These are phyloP conservation scores for Viridothelium virens DNA, from an alignment of 495 filamentous ascomycete species.

Conservation along the genomic window DNA sequence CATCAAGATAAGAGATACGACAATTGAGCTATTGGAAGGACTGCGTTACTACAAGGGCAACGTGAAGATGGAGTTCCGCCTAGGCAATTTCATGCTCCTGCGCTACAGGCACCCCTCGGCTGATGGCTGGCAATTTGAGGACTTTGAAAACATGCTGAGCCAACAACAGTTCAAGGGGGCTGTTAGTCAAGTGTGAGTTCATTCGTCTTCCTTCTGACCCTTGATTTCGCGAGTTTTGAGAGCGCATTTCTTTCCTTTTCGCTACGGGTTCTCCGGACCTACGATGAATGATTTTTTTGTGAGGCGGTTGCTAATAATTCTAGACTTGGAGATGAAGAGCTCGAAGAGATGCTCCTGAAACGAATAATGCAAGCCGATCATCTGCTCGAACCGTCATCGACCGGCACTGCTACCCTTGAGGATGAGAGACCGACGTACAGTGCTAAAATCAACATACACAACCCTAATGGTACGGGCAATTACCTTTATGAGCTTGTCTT, in stretches of 20 bases:
- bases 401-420: conserved; percentile 10
- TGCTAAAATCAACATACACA: conserved; percentile 19
- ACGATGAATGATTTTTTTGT: background rate
- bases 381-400: conserved; percentile 18
- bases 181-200: conserved; percentile 26
- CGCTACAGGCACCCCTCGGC: conserved; percentile 16
- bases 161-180: conserved; percentile 18
- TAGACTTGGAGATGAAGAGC: conserved; percentile 20
- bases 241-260: background rate
- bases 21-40: conserved; percentile 13
- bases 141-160: conserved; percentile 21
- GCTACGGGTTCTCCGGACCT: background rate
- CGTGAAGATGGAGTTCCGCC: conserved; percentile 23
- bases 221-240: background rate
- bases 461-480: conserved; percentile 12
- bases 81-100: conserved; percentile 22
- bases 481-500: conserved; percentile 18
- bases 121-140: conserved; percentile 16
- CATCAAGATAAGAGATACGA: background rate
- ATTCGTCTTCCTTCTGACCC: background rate
- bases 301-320: background rate
- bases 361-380: conserved; percentile 11
- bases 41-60: conserved; percentile 26
- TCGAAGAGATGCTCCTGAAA: conserved; percentile 16
- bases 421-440: conserved; percentile 22